phyloP scores from a whole-genome alignment of 305 asterid genomes.

The Withania somnifera region DNA sequence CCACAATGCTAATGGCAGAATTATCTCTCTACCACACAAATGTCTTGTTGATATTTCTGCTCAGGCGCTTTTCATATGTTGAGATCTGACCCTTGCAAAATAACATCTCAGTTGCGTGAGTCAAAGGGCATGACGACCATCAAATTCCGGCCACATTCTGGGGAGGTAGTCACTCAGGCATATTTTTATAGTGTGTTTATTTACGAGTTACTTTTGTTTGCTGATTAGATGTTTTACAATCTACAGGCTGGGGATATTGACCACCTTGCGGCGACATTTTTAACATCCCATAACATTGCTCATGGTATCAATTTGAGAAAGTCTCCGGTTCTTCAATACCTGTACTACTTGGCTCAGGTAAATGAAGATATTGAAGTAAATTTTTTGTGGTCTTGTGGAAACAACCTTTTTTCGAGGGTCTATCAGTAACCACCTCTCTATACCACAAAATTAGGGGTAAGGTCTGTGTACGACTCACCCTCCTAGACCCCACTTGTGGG shows the following conservation, averaged over 20 bases:
- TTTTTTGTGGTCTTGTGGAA: neutral
- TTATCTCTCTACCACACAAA: neutral
- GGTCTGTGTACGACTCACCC: neutral
- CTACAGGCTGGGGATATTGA: slow-evolving; percentile 96
- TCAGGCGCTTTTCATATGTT: neutral
- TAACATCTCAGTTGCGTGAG: slow-evolving; percentile 75
- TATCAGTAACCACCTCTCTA: neutral
- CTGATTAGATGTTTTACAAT: slow-evolving; percentile 8
- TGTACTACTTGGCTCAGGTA: slow-evolving; percentile 97
- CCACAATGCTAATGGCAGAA: neutral
- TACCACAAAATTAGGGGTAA: neutral
- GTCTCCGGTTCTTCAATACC: slow-evolving; percentile 92
- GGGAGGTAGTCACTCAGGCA: slow-evolving; percentile 53
- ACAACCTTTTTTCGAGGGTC: neutral
- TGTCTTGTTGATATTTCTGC: neutral
- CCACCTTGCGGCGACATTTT: slow-evolving; percentile 97
- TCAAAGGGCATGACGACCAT: slow-evolving; percentile 93
- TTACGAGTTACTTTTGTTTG: neutral
- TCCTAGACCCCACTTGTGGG: neutral
- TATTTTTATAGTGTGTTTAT: neutral
- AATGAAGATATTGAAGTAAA: slow-evolving; percentile 8
- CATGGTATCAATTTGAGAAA: slow-evolving; percentile 96
- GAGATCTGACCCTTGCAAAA: slow-evolving; percentile 6
- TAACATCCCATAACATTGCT: slow-evolving; percentile 81
- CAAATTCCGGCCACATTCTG: slow-evolving; percentile 93